Percentiles rank a stretch among this genome's conserved stretches.
phyloP scores from a whole-genome alignment of 768 basidiomycete species.

The Suillus subluteus region DNA sequence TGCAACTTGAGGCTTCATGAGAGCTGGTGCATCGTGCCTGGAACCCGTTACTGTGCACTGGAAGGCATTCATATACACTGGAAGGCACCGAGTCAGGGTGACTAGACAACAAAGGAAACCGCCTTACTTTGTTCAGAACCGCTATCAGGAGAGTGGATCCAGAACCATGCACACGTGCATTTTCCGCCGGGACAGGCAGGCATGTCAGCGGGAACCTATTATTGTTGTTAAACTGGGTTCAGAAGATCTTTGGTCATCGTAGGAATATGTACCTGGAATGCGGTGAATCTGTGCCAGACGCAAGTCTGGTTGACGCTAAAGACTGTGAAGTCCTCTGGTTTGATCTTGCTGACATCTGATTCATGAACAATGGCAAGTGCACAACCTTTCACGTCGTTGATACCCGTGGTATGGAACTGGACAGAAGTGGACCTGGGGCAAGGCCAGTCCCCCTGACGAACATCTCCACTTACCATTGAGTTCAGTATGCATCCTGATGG shows the following conservation, averaged over 20 bases:
- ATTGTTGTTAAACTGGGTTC: conserved; percentile 42
- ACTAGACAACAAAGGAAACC: not conserved
- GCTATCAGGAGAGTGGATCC: conserved; percentile 41
- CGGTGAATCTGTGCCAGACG: conserved; percentile 43
- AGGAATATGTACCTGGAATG: conserved; percentile 43
- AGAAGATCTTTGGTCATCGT: conserved; percentile 31
- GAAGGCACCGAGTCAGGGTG: not conserved
- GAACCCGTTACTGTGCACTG: conserved; percentile 41
- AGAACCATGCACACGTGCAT: conserved; percentile 50
- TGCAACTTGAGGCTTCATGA: conserved; percentile 37
- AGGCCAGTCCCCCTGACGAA: conserved; percentile 22
- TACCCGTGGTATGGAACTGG: conserved; percentile 34
- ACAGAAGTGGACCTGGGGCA: conserved; percentile 25
- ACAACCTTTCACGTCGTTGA: conserved; percentile 38
- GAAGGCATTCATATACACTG: conserved; percentile 45
- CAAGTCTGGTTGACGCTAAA: conserved; percentile 49
- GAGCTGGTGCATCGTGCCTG: conserved; percentile 25
- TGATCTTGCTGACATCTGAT: conserved; percentile 35
- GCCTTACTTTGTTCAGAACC: conserved; percentile 40
- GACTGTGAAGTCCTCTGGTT: conserved; percentile 46
- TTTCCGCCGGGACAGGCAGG: conserved; percentile 45
- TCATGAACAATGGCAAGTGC: conserved; percentile 50
- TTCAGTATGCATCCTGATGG: not conserved
- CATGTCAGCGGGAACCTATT: conserved; percentile 43
- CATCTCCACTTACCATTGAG: conserved; percentile 25